Conservation (phyloP, 2,329 filamentous ascomycete species). For the Clarireedia paspali region DNA sequence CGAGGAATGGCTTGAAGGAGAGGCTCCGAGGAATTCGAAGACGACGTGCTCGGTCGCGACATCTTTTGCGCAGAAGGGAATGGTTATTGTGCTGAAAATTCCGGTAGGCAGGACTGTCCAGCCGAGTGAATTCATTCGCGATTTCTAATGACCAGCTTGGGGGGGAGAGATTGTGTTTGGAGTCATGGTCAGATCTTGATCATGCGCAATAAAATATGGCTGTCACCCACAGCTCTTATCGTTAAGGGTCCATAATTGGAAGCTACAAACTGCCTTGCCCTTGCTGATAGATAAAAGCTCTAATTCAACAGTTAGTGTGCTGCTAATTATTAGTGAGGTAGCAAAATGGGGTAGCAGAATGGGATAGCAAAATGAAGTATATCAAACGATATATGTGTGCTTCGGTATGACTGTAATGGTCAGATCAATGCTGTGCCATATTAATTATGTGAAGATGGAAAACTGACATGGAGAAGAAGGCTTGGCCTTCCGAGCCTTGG, state of each 20-base stretch:
- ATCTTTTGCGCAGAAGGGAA: neutral
- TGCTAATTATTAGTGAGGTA: neutral
- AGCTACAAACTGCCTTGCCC: neutral
- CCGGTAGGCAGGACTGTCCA: no score
- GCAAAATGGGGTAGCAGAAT: neutral
- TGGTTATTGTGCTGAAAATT: no score
- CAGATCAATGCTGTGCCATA: no score
- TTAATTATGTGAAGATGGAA: no score
- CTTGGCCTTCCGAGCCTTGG: neutral
- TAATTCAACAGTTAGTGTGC: neutral
- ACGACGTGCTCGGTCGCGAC: conserved; percentile 1
- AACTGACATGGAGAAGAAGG: neutral
- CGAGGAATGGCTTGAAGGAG: conserved; percentile 1
- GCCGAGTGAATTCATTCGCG: no score
- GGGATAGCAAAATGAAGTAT: no score
- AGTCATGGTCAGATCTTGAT: neutral
- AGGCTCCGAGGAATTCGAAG: neutral
- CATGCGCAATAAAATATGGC: neutral
- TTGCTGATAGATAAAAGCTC: neutral
- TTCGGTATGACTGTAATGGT: no score
- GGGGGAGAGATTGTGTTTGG: neutral
- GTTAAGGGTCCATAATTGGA: neutral
- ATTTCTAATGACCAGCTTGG: neutral
- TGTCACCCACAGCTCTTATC: conserved; percentile 3
- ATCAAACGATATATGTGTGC: no score